Base-by-base conservation (phyloP, 2,329 filamentous ascomycete species). In the Sporothrix inflata region DNA sequence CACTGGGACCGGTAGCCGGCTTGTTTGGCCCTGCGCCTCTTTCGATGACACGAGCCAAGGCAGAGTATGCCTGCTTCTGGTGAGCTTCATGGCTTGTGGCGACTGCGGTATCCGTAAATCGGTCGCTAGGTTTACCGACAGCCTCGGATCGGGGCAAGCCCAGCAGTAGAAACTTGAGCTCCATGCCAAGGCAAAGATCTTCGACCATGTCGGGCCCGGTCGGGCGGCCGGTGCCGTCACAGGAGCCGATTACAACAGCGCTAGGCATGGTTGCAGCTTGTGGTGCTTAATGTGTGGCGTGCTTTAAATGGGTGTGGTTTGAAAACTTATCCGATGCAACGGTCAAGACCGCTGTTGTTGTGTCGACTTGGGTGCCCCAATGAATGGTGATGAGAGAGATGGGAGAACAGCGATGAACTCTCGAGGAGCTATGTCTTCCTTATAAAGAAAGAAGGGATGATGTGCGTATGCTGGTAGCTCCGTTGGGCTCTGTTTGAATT, bases 121-220 rank as follows among this genome's bases (percentile, higher is more conserved):
- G 30, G 72, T 72, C 21, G 30, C 19, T 12, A 63, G 61, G 12
- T 70, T 73, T 0, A 55, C 55, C 14, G 55, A 30, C 49, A 8
- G 19, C 49, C 30, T 53, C 49, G n/a, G 51, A 40, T 5, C 57
- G 60, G 14, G 75, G 74, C 34, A 79, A 74, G 4, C 79, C 76
- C 7, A 79, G 76, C 42, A 79, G 68, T 16, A 81, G 73, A 73
- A 80, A 78, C 72, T 81, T 81, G 66, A 80, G 72, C 72, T 81
- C 80, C n/a, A 81, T 74, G 9, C 78, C 80, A 12, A 79, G 70
- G 9, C 77, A 76, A 3, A 78, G 60, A 34, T 75, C 74, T 9
- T 76, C 75, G 7, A 72, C 73, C 8, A 49, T 70, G 66, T 78
- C 78, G 7, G 70, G 71, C 0, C 69, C 67, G 4, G 60, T 45